phyloP scores from a whole-genome alignment of 805 yeast genomes.

The Starmera dryadoides region DNA sequence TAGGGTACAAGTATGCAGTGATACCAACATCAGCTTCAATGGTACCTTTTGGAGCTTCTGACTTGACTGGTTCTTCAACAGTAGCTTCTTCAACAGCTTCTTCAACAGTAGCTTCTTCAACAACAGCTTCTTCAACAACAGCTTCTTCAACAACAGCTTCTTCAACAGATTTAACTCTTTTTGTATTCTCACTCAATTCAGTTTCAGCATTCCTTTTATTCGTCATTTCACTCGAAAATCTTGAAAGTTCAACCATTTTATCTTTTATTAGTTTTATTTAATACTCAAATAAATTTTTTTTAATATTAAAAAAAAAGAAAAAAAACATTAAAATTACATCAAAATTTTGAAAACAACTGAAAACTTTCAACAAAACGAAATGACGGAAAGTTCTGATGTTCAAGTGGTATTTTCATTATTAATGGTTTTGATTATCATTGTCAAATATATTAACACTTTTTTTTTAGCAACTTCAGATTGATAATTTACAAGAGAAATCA shows the following conservation, averaged over 20 bases:
- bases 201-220: too few species aligned
- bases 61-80: not conserved
- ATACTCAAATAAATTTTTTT: too few species aligned
- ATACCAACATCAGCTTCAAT: conserved; percentile 85
- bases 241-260: too few species aligned
- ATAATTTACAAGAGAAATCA: not conserved
- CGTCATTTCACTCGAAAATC: too few species aligned
- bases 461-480: not conserved
- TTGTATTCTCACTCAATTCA: too few species aligned
- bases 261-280: too few species aligned
- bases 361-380: too few species aligned
- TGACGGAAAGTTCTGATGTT: too few species aligned
- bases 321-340: not conserved
- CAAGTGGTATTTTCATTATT: not conserved
- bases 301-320: too few species aligned
- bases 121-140: not conserved
- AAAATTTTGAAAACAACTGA: not conserved
- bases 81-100: conserved; percentile 9
- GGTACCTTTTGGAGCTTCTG: conserved; percentile 25
- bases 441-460: not conserved
- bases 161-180: not conserved
- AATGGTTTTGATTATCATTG: too few species aligned
- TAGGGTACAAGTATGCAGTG: conserved; percentile 52
- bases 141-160: not conserved
- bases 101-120: not conserved